Conservation (phyloP, 1,284 basidiomycete species). For the Ceratobasidium sp. region DNA sequence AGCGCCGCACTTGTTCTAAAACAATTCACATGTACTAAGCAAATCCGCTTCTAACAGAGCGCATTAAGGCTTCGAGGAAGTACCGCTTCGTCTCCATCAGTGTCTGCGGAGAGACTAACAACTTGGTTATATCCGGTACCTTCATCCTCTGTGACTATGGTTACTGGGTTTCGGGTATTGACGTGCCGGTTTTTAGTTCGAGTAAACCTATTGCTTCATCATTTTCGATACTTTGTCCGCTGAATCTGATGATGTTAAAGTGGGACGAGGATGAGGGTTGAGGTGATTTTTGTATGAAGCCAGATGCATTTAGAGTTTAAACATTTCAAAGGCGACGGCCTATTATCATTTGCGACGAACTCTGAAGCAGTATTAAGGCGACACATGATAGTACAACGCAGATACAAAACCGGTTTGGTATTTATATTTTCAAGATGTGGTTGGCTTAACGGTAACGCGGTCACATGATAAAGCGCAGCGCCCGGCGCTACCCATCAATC, state of each 20-base stretch:
- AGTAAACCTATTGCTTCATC: background rate
- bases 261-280: background rate
- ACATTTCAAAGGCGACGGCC: too few species aligned
- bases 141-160: constrained; percentile 73
- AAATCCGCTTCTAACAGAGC: constrained; percentile 63
- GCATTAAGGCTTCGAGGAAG: constrained; percentile 93
- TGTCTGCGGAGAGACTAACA: constrained; percentile 86
- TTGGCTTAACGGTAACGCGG: too few species aligned
- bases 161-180: background rate
- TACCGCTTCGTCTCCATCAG: constrained; percentile 94
- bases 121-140: constrained; percentile 80
- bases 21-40: background rate
- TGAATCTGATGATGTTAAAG: background rate
- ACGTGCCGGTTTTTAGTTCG: background rate
- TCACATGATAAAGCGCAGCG: too few species aligned
- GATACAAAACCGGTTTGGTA: too few species aligned
- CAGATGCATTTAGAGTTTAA: background rate
- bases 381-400: constrained; percentile 59
- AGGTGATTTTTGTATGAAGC: background rate
- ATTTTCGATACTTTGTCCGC: background rate
- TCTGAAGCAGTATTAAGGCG: too few species aligned
- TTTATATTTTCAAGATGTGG: too few species aligned
- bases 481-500: background rate
- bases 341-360: too few species aligned
- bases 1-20: constrained; percentile 22